Conservation (phyloP, 805 yeast genomes). For the Cyberlindnera japonica region DNA sequence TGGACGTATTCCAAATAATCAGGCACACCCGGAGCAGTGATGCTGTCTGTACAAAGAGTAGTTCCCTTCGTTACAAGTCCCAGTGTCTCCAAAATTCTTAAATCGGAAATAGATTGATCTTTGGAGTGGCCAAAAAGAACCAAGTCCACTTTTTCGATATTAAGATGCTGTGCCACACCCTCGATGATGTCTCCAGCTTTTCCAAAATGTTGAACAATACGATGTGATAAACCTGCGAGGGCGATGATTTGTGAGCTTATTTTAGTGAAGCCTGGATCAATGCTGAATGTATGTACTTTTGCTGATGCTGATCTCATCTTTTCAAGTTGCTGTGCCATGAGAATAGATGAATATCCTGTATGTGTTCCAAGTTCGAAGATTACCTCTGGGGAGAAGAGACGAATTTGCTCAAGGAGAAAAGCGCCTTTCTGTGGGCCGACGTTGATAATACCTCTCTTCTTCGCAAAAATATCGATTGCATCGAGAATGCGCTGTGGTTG, state of each 20-base stretch:
- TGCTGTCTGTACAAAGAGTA: constrained; percentile 37
- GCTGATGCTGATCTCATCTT: constrained; percentile 7
- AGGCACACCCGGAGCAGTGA: constrained; percentile 34
- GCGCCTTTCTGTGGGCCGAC: constrained; percentile 12
- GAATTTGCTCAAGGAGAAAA: constrained; percentile 6
- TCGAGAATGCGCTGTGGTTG: constrained; percentile 18
- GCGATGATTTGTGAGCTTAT: constrained; percentile 17
- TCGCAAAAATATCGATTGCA: constrained; percentile 15
- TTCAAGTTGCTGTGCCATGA: constrained; percentile 16
- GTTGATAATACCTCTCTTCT: constrained; percentile 1
- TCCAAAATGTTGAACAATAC: constrained; percentile 16
- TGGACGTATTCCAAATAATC: constrained; percentile 38
- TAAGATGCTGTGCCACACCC: constrained; percentile 11
- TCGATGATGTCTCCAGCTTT: constrained; percentile 16
- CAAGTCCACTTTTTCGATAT: constrained; percentile 29
- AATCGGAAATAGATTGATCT: constrained; percentile 37
- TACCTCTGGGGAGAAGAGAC: constrained; percentile 13
- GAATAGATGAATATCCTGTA: constrained; percentile 20
- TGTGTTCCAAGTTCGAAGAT: constrained; percentile 24
- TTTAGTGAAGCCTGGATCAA: constrained; percentile 9
- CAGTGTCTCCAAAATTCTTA: constrained; percentile 38
- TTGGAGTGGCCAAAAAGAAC: constrained; percentile 41
- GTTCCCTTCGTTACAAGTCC: constrained; percentile 39
- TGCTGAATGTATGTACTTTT: constrained; percentile 22
- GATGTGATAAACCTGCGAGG: constrained; percentile 20